Conservation (phyloP, 2,329 filamentous ascomycete species). For the Diaporthe ampelina region DNA sequence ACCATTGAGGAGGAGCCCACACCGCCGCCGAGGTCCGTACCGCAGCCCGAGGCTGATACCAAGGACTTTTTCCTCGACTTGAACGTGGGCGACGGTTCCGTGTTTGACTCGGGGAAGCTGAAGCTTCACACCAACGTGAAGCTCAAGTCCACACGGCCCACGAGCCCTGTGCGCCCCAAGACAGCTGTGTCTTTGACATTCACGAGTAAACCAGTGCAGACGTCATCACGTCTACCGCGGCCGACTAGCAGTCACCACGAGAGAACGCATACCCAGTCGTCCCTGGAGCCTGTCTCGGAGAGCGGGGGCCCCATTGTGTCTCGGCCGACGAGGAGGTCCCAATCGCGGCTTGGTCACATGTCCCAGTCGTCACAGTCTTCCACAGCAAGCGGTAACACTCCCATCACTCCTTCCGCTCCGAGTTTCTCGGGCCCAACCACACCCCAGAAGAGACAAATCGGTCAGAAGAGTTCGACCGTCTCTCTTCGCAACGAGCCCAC, state of each 20-base stretch:
- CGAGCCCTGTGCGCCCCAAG: slow-evolving; percentile 79
- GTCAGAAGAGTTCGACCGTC: slow-evolving; percentile 66
- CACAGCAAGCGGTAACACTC: slow-evolving; percentile 66
- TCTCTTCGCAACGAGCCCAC: slow-evolving; percentile 71
- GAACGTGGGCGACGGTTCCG: slow-evolving; percentile 86
- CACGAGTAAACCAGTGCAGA: slow-evolving; percentile 78
- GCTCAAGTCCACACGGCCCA: slow-evolving; percentile 78
- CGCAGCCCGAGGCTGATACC: slow-evolving; percentile 57
- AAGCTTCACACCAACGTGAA: slow-evolving; percentile 94
- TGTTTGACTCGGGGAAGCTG: slow-evolving; percentile 84
- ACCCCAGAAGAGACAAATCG: slow-evolving; percentile 72
- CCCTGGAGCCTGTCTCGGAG: slow-evolving; percentile 94
- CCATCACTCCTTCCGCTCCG: slow-evolving; percentile 65
- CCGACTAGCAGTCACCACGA: slow-evolving; percentile 75
- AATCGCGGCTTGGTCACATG: slow-evolving; percentile 78
- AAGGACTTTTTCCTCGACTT: slow-evolving; percentile 91
- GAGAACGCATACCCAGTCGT: slow-evolving; percentile 75
- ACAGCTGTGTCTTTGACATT: slow-evolving; percentile 91
- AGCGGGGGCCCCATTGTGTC: slow-evolving; percentile 78
- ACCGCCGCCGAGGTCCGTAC: slow-evolving; percentile 43
- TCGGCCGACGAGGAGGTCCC: slow-evolving; percentile 71
- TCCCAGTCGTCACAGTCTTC: slow-evolving; percentile 75
- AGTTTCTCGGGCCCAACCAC: slow-evolving; percentile 67
- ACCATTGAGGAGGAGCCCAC: slow-evolving; percentile 54
- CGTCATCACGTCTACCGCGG: slow-evolving; percentile 81